Conservation (phyloP, 768 basidiomycete species). For the Chalciporus piperatus region DNA sequence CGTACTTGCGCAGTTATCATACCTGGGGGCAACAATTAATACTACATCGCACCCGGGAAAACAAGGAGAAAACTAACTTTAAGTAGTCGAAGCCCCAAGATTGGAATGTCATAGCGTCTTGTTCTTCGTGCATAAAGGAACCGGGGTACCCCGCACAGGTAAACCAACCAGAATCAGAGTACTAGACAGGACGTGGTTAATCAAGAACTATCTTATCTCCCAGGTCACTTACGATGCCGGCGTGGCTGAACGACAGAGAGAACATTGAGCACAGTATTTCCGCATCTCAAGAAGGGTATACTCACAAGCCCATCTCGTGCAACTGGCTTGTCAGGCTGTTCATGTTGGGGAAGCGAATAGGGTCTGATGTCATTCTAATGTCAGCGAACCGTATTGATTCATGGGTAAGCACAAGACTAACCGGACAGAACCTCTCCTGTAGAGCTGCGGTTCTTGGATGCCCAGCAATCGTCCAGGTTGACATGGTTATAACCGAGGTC, state of each 20-base stretch:
- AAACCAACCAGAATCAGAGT: constrained; percentile 67
- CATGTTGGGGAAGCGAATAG: constrained; percentile 54
- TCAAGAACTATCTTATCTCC: not conserved
- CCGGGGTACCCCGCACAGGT: constrained; percentile 62
- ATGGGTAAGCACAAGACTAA: constrained; percentile 21
- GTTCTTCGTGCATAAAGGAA: constrained; percentile 58
- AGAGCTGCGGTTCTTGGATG: constrained; percentile 49
- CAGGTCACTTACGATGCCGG: constrained; percentile 51
- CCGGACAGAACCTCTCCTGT: constrained; percentile 55
- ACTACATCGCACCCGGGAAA: not conserved
- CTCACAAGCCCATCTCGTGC: constrained; percentile 56
- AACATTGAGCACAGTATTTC: constrained; percentile 2
- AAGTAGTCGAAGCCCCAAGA: constrained; percentile 63
- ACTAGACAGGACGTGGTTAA: constrained; percentile 33
- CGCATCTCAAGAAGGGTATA: not conserved
- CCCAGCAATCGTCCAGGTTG: constrained; percentile 66
- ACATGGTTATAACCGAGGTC: constrained; percentile 57
- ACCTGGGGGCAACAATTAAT: constrained; percentile 34
- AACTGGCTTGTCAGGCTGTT: constrained; percentile 50
- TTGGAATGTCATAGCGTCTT: constrained; percentile 57
- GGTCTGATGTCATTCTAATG: constrained; percentile 32
- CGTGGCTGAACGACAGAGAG: constrained; percentile 36
- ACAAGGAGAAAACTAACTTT: constrained; percentile 41
- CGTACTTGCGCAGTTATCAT: constrained; percentile 59
- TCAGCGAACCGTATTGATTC: not conserved